Evolutionary conservation across 192 early-diverging fungal species (phyloP).

Genomic region (Martensiomyces pterosporus): DNA sequence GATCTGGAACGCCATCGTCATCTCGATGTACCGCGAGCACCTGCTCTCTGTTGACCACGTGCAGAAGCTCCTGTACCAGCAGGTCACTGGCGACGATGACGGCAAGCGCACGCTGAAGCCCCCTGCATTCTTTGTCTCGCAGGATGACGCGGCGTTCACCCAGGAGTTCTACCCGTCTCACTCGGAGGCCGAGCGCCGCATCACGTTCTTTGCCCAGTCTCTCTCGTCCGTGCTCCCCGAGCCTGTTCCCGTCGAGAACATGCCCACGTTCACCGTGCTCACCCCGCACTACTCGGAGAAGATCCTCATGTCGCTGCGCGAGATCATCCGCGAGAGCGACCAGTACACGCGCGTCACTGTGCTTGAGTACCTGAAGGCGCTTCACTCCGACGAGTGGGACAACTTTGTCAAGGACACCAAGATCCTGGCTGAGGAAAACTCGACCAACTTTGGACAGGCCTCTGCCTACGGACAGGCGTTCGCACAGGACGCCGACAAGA

Average conservation of each 20-base stretch:
- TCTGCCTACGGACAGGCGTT: slow-evolving; percentile 49
- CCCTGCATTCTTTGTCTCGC: slow-evolving; percentile 73
- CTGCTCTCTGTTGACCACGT: slow-evolving; percentile 70
- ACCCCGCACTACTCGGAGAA: slow-evolving; percentile 85
- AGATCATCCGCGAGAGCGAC: slow-evolving; percentile 82
- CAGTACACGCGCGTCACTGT: slow-evolving; percentile 74
- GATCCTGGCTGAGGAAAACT: slow-evolving; percentile 68
- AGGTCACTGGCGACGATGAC: slow-evolving; percentile 62
- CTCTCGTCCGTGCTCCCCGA: slow-evolving; percentile 75
- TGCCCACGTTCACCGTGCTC: slow-evolving; percentile 82
- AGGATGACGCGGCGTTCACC: slow-evolving; percentile 69
- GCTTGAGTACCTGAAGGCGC: slow-evolving; percentile 76
- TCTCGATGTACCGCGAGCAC: slow-evolving; percentile 80
- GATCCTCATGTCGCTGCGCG: slow-evolving; percentile 73
- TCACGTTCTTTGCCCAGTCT: slow-evolving; percentile 83
- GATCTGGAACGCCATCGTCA: slow-evolving; percentile 82
- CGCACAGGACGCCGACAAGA: slow-evolving; percentile 53
- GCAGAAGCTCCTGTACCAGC: slow-evolving; percentile 69
- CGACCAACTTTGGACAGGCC: slow-evolving; percentile 51
- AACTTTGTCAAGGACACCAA: slow-evolving; percentile 88
- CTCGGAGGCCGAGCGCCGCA: slow-evolving; percentile 78
- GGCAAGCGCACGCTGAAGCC: slow-evolving; percentile 64
- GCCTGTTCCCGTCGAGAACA: slow-evolving; percentile 73
- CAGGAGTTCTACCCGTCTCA: slow-evolving; percentile 68
- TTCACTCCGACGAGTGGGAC: slow-evolving; percentile 80